A percentile compares a stretch with the other conserved stretches of the same genome.
Evolutionary conservation across 495 filamentous ascomycete species (phyloP).

Genomic region (Penicillium chermesinum): DNA sequence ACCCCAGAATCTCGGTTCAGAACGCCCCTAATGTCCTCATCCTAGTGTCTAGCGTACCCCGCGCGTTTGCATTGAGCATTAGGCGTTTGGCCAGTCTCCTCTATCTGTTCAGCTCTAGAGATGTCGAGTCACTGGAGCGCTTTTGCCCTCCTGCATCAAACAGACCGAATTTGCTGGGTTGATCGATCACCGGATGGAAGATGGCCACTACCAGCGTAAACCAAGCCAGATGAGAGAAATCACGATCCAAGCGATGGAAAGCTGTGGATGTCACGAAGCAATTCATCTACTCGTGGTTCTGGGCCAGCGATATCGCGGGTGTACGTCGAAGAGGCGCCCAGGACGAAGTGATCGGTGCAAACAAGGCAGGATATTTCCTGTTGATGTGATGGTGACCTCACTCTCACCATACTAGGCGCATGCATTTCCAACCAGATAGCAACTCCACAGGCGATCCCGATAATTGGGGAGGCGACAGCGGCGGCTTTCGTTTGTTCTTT

Average conservation of each 20-base stretch:
- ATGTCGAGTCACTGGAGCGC: not conserved
- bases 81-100: not conserved
- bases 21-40: too few species aligned
- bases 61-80: not conserved
- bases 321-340: not conserved
- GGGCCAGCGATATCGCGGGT: not conserved
- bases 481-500: not conserved
- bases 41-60: too few species aligned
- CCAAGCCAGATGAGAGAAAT: not conserved
- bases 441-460: not conserved
- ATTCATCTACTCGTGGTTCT: not conserved
- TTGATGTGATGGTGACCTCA: not conserved
- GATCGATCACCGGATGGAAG: not conserved
- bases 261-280: not conserved
- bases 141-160: not conserved
- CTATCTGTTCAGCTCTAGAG: too few species aligned
- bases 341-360: not conserved
- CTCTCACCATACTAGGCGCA: not conserved
- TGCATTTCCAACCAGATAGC: not conserved
- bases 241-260: not conserved
- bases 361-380: not conserved
- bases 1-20: too few species aligned
- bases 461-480: not conserved
- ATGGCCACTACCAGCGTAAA: not conserved
- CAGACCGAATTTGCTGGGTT: not conserved